A percentile compares a stretch with the other conserved stretches of the same genome.
These are phyloP conservation scores for Colletotrichum sp. DNA, from an alignment of 2,329 filamentous ascomycete genomes.

Conservation along the genomic window DNA sequence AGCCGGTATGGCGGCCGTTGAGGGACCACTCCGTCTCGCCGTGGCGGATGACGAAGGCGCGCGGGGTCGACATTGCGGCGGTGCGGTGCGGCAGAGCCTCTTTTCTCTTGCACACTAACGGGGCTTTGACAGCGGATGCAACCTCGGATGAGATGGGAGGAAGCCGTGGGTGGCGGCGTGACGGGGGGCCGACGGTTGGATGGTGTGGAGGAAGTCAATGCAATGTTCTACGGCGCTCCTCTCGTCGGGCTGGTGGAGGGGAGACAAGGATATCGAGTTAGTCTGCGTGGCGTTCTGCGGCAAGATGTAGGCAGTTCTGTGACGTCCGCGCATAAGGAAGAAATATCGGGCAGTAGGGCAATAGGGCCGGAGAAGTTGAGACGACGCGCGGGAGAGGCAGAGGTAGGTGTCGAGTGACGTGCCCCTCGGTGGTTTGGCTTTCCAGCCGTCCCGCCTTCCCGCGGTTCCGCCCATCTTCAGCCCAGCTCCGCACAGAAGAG, in stretches of 20 bases:
- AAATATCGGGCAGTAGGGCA: neutral
- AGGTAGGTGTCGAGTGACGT: neutral
- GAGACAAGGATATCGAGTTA: neutral
- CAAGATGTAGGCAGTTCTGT: neutral
- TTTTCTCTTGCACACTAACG: neutral
- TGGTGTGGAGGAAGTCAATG: neutral
- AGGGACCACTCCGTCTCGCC: slow-evolving; percentile 97
- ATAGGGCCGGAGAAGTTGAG: neutral
- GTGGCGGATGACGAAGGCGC: slow-evolving; percentile 84
- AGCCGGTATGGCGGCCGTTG: slow-evolving; percentile 82
- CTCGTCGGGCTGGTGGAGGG: neutral
- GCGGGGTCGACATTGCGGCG: slow-evolving; percentile 53
- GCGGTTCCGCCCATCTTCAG: neutral
- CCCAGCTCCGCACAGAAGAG: neutral
- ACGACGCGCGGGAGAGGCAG: neutral
- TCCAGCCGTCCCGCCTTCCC: slow-evolving; percentile 6
- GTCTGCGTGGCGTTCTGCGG: neutral
- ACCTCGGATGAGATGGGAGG: neutral
- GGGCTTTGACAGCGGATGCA: neutral
- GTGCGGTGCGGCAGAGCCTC: neutral
- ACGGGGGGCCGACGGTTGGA: neutral
- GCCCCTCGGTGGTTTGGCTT: neutral
- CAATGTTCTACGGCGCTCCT: neutral
- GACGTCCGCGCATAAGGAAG: neutral
- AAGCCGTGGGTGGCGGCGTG: neutral